Conservation (phyloP, 805 yeast species). For the Saccharomycopsis sp. region DNA sequence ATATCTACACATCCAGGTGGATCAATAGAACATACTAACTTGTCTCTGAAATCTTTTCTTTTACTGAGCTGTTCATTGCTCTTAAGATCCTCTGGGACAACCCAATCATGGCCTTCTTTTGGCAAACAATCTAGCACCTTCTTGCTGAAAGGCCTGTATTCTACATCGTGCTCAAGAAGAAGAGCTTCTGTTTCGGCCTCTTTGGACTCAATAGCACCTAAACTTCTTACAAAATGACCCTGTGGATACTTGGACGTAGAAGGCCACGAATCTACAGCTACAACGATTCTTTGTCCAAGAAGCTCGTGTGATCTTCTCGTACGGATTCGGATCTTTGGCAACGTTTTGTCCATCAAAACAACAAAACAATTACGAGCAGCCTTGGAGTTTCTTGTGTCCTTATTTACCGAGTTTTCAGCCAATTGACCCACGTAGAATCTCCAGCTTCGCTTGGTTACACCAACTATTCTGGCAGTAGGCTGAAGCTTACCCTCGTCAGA, state of each 20-base stretch:
- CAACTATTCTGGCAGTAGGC: conserved; percentile 94
- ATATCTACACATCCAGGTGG: conserved; percentile 98
- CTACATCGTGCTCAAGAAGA: conserved; percentile 90
- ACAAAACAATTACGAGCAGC: conserved; percentile 78
- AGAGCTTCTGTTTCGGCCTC: conserved; percentile 96
- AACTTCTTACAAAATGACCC: conserved; percentile 87
- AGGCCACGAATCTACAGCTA: conserved; percentile 93
- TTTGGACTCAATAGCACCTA: conserved; percentile 87
- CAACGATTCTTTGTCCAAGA: conserved; percentile 83
- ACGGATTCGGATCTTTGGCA: conserved; percentile 80
- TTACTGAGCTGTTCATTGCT: conserved; percentile 42
- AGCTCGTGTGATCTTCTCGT: conserved; percentile 82
- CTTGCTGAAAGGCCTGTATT: conserved; percentile 90
- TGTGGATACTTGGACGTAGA: conserved; percentile 75
- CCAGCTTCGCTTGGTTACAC: conserved; percentile 87
- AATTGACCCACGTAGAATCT: conserved; percentile 93
- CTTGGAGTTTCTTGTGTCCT: conserved; percentile 40
- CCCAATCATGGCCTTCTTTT: conserved; percentile 89
- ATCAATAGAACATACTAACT: conserved; percentile 89
- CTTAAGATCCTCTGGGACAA: conserved; percentile 61
- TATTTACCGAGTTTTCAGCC: conserved; percentile 66
- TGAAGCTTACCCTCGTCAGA: conserved; percentile 44
- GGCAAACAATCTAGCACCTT: conserved; percentile 91
- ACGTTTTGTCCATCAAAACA: conserved; percentile 77
- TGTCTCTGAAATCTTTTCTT: conserved; percentile 82